These are phyloP conservation scores for Ceratocystis eucalypticola DNA, from an alignment of 2,329 filamentous ascomycete species.

Conservation along the genomic window DNA sequence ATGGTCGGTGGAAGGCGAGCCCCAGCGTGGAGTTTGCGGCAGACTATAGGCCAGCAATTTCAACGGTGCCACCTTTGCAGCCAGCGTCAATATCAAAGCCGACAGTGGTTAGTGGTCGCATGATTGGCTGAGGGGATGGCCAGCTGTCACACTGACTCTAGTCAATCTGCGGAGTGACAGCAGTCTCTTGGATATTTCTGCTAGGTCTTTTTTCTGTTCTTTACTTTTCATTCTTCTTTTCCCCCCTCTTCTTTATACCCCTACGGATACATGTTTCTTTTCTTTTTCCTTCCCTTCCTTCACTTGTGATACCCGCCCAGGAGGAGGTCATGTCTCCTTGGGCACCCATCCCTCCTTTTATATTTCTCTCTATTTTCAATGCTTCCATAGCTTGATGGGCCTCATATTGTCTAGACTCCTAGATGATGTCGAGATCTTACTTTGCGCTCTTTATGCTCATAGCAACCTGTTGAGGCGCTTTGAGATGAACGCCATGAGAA, in stretches of 20 bases:
- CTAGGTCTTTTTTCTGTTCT: neutral
- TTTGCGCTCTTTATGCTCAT: neutral
- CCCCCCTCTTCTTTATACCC: conserved; percentile 21
- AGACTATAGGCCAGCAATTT: neutral
- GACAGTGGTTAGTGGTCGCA: conserved; percentile 41
- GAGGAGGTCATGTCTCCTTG: conserved; percentile 7
- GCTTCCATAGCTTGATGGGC: neutral
- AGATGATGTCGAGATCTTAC: neutral
- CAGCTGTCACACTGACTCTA: neutral
- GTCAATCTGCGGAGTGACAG: neutral
- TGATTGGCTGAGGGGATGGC: conserved; percentile 31
- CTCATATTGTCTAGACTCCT: no score
- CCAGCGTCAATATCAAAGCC: conserved; percentile 27
- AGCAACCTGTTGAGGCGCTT: no score
- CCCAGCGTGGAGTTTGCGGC: conserved; percentile 27
- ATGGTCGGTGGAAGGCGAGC: conserved; percentile 36
- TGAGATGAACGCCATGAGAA: no score
- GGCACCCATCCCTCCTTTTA: conserved; percentile 8
- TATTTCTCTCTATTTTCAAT: conserved; percentile 11
- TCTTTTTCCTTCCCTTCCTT: conserved; percentile 12
- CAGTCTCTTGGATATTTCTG: neutral
- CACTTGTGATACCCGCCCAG: conserved; percentile 18
- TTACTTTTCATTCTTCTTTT: conserved; percentile 18
- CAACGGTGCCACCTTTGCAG: conserved; percentile 5
- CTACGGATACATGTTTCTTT: neutral